These are phyloP conservation scores for Inga leiocalycina DNA, from an alignment of 306 rosid genomes.

Conservation along the genomic window DNA sequence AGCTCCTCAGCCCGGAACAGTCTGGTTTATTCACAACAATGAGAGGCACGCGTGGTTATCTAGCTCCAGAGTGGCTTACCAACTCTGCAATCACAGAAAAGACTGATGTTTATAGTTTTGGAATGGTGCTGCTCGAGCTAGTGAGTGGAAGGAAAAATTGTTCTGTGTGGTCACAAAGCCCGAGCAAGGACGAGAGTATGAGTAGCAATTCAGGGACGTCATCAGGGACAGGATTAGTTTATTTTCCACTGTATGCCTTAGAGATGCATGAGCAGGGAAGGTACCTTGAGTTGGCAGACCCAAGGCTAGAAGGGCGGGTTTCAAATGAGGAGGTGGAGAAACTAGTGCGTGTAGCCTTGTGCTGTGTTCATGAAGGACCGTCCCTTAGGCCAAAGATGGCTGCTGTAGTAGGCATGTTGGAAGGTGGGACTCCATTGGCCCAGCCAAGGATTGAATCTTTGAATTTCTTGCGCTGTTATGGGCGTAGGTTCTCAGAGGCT, in stretches of 20 bases:
- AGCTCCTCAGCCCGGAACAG: conserved; percentile 74
- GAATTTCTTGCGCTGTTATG: conserved; percentile 82
- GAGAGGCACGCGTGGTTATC: conserved; percentile 96
- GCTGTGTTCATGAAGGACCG: conserved; percentile 93
- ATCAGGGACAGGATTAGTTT: conserved; percentile 55
- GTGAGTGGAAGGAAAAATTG: conserved; percentile 86
- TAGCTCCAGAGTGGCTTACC: conserved; percentile 97
- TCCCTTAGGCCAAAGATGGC: conserved; percentile 78
- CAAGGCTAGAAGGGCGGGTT: conserved; percentile 71
- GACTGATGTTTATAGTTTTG: conserved; percentile 87
- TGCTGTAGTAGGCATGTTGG: conserved; percentile 77
- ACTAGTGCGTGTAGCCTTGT: conserved; percentile 71
- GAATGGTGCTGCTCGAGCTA: conserved; percentile 91
- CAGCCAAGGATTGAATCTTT: conserved; percentile 74
- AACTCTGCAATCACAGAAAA: conserved; percentile 83
- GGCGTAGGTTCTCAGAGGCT: conserved; percentile 76
- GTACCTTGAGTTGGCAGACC: conserved; percentile 80
- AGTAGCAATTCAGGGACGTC: conserved; percentile 59
- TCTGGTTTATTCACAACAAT: conserved; percentile 91
- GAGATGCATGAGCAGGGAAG: conserved; percentile 86
- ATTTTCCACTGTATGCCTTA: conserved; percentile 78
- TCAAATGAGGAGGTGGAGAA: conserved; percentile 68
- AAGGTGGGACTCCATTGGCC: conserved; percentile 66
- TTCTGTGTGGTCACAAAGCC: conserved; percentile 57
- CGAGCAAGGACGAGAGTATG: conserved; percentile 56